Base-by-base conservation (phyloP, 1,284 basidiomycete genomes). In the Sporisorium reilianum region DNA sequence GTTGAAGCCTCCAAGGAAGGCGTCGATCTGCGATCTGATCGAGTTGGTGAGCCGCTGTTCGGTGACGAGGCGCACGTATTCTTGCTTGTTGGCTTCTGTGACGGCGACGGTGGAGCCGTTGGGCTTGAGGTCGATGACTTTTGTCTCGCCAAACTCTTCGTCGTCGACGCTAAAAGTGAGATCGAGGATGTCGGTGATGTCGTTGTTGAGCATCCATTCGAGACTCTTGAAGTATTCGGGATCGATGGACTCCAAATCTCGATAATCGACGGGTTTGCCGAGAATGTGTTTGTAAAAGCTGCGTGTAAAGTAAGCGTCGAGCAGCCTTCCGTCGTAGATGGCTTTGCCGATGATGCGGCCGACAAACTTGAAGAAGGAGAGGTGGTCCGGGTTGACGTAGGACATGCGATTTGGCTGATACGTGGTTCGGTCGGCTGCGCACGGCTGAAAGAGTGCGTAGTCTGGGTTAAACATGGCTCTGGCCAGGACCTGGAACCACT, bases 401-500 rank as follows among this genome's bases (percentile, higher is more conserved):
- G 95, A 97, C 69, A 94, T 92, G 80, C 95, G 94, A 87, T 98
- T 97, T 6, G 96, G 95, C 85, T 97, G 95, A 84, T 98, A 97
- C 2, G 95, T 97, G 64, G 93, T 89, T 77, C 91, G 90, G 85
- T 97, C 95, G 6, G 94, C 95, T 0, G 78, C 80, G 53, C 75
- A 97, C 11, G 96, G 96, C 84, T 97, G 94, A 89, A 99, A 99
- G 22, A 99, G 89, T 7, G 94, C 95, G 80, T 99, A 97, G 86
- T 97, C 94, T n/a, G 97, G 95, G 85, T 99, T 95, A 86, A 99
- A 98, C 92, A 99, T 99, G 85, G 97, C 95, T 58, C 95, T 89
- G 1, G 96, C 95, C 22, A 99, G 90, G 58, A 97, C 96, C 79
- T 95, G 93, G 90, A 96, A 97, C 96, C 96, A 98, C 87, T 98